Evolutionary conservation across 176 grass and related monocot species (phyloP).

Genomic region (Poa pratensis): DNA sequence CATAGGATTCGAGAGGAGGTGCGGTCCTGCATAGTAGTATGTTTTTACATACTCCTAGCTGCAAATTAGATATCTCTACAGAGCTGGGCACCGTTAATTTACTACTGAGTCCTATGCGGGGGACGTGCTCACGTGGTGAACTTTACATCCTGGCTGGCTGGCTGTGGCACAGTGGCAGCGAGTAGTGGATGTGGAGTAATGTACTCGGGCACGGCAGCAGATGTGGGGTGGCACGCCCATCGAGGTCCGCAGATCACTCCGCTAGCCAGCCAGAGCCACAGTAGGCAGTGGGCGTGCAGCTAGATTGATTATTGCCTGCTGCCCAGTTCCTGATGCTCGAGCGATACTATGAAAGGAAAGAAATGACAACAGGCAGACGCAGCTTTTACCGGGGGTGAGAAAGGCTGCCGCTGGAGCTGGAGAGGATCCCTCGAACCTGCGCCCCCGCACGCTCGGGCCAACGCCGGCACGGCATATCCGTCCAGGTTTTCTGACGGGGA

Average conservation of each 20-base stretch:
- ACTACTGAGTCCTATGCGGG: not conserved
- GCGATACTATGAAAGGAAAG: slow-evolving; percentile 24
- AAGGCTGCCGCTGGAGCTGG: not conserved
- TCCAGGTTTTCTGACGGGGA: too few species aligned
- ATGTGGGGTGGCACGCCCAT: not conserved
- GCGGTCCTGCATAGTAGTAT: too few species aligned
- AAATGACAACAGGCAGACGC: not conserved
- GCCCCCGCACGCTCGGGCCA: not conserved
- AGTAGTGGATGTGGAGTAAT: not conserved
- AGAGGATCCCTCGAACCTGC: slow-evolving; percentile 18
- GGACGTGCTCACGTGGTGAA: not conserved
- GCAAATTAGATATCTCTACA: too few species aligned
- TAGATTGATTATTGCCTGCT: slow-evolving; percentile 20
- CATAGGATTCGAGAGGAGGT: too few species aligned
- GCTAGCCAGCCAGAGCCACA: not conserved
- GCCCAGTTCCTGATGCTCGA: not conserved
- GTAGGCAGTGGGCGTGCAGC: slow-evolving; percentile 9
- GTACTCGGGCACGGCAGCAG: slow-evolving; percentile 20
- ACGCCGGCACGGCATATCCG: not conserved
- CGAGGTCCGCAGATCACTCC: not conserved
- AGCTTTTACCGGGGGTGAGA: slow-evolving; percentile 4
- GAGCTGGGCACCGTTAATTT: too few species aligned
- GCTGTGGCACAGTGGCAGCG: not conserved
- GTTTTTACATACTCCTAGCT: too few species aligned
- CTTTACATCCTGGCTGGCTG: not conserved